These are phyloP conservation scores for Picea abies DNA, from an alignment of 83 land plant species.

Conservation along the genomic window DNA sequence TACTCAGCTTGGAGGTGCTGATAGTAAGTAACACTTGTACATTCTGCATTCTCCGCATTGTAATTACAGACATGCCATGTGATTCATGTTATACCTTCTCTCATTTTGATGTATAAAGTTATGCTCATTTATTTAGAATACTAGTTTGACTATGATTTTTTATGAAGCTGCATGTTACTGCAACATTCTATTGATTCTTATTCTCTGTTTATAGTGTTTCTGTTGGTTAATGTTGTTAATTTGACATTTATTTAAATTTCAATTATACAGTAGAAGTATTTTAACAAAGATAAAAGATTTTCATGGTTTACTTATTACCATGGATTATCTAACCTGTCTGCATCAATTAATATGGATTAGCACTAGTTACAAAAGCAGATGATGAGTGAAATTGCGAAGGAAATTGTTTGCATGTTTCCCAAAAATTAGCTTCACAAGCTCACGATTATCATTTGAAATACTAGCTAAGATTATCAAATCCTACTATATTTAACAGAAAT, in stretches of 20 bases:
- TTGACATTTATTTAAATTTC: not conserved
- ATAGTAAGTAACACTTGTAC: conserved; percentile 27
- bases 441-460: not conserved
- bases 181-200: not conserved
- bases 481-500: not conserved
- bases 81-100: not conserved
- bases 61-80: not conserved
- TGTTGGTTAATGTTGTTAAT: not conserved
- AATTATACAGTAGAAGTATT: not conserved
- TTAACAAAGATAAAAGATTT: not conserved
- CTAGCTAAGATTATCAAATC: not conserved
- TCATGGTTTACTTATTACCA: not conserved
- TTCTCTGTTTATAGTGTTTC: not conserved
- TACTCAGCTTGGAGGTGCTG: conserved; percentile 48
- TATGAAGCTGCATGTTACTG: not conserved
- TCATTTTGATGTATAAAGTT: not conserved
- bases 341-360: not conserved
- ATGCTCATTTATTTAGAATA: not conserved
- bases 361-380: not conserved
- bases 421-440: not conserved
- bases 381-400: not conserved
- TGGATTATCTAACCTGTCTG: not conserved
- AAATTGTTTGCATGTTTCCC: not conserved
- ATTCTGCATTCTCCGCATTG: not conserved
- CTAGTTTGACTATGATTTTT: not conserved